These are phyloP conservation scores for Haplographium delicatum DNA, from an alignment of 495 filamentous ascomycete genomes.

Conservation along the genomic window DNA sequence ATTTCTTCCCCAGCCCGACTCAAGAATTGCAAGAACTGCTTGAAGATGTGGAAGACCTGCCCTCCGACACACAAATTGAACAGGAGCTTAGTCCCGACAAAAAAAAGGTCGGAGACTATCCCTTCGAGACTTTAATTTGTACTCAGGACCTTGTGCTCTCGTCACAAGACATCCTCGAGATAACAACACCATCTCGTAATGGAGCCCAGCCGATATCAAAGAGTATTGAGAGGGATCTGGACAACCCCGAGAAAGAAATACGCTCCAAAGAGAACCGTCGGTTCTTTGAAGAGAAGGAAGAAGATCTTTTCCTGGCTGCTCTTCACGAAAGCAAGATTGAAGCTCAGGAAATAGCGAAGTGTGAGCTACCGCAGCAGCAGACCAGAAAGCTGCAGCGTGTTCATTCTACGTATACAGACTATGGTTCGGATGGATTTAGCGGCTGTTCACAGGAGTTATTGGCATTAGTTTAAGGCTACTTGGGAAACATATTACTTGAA, in stretches of 20 bases:
- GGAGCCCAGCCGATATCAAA: slow-evolving; percentile 19
- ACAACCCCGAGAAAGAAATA: not conserved
- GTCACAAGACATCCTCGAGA: slow-evolving; percentile 42
- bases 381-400: too few relatives aligned
- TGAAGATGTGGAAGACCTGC: slow-evolving; percentile 26
- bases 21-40: slow-evolving; percentile 42
- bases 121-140: slow-evolving; percentile 31
- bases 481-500: not conserved
- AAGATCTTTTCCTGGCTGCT: slow-evolving; percentile 21
- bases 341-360: too few relatives aligned
- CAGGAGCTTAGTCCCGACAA: slow-evolving; percentile 9
- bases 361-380: too few relatives aligned
- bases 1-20: slow-evolving; percentile 42
- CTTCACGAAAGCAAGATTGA: slow-evolving; percentile 18
- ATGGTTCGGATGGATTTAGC: too few relatives aligned
- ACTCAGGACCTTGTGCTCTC: slow-evolving; percentile 42
- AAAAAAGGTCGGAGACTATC: not conserved
- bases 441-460: slow-evolving; percentile 10
- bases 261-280: slow-evolving; percentile 1
- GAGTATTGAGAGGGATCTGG: not conserved
- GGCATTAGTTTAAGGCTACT: not conserved
- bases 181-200: slow-evolving; percentile 29
- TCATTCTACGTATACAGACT: too few relatives aligned
- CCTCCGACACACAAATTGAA: slow-evolving; percentile 22
- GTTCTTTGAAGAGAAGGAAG: slow-evolving; percentile 26